Conservation (phyloP, 2,329 filamentous ascomycete genomes). For the Stagonosporopsis tanaceti region DNA sequence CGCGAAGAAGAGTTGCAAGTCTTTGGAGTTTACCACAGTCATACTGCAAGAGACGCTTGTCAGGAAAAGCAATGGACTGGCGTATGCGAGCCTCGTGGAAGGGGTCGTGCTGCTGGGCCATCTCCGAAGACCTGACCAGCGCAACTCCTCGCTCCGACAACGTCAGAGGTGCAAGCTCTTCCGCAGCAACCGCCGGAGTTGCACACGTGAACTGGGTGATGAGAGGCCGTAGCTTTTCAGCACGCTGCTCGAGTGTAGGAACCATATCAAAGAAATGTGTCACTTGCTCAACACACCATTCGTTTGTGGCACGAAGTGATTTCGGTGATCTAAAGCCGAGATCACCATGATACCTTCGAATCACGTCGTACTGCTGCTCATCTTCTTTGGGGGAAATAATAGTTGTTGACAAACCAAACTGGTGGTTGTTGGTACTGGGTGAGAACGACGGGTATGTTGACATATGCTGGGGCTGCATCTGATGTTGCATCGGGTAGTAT, state of each 20-base stretch:
- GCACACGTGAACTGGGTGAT: slow-evolving; percentile 92
- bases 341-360: slow-evolving; percentile 34
- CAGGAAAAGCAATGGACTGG: slow-evolving; percentile 93
- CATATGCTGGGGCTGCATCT: slow-evolving; percentile 9
- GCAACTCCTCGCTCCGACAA: slow-evolving; percentile 64
- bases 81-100: slow-evolving; percentile 95
- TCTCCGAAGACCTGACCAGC: slow-evolving; percentile 64
- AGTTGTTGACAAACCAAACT: slow-evolving; percentile 31
- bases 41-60: slow-evolving; percentile 94
- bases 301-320: slow-evolving; percentile 44
- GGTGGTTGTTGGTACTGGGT: slow-evolving; percentile 19
- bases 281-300: slow-evolving; percentile 79
- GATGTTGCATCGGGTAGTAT: slow-evolving; percentile 17
- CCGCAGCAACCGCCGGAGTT: slow-evolving; percentile 85
- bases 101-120: slow-evolving; percentile 70
- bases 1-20: slow-evolving; percentile 83
- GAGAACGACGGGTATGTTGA: slow-evolving; percentile 13
- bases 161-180: slow-evolving; percentile 75
- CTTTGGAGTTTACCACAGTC: slow-evolving; percentile 97
- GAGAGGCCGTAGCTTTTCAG: slow-evolving; percentile 73
- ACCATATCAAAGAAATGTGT: slow-evolving; percentile 71
- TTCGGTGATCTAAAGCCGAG: slow-evolving; percentile 43
- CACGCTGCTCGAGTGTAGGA: slow-evolving; percentile 76
- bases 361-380: slow-evolving; percentile 54
- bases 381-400: slow-evolving; percentile 30